A percentile compares a stretch with the other conserved stretches of the same genome.
Evolutionary conservation across 2,329 filamentous ascomycete genomes (phyloP).

Genomic region (Colletotrichum aenigma): DNA sequence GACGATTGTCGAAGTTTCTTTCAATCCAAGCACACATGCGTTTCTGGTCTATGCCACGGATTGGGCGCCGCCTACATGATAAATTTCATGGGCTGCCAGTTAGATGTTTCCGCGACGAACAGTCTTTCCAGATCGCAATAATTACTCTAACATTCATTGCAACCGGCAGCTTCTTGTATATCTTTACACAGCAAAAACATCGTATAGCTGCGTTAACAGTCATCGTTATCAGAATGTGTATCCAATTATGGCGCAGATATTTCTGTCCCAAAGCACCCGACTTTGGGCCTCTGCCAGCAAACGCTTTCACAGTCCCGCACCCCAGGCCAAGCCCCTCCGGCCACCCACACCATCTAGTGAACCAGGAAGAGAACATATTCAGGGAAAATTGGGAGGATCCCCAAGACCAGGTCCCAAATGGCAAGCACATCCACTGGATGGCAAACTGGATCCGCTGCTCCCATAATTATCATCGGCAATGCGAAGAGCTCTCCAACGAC

Average conservation of each 20-base stretch:
- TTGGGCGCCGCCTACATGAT: not conserved
- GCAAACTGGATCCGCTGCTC: slow-evolving; percentile 3
- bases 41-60: not conserved
- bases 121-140: not conserved
- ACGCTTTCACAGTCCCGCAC: not conserved
- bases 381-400: slow-evolving; percentile 6
- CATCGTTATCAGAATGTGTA: not conserved
- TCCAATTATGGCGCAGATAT: slow-evolving; percentile 7
- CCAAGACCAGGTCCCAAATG: not conserved
- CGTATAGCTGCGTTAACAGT: not conserved
- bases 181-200: not conserved
- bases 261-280: slow-evolving; percentile 1
- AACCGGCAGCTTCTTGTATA: too few relatives aligned
- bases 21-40: not conserved
- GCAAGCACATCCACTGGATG: not conserved
- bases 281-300: not conserved
- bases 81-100: not conserved
- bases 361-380: not conserved
- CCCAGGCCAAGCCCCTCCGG: not conserved
- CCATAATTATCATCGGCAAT: not conserved
- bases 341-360: not conserved
- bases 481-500: not conserved
- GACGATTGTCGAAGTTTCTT: not conserved
- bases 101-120: not conserved
- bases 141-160: not conserved